Evolutionary conservation across 2,329 filamentous ascomycete species (phyloP).

Genomic region (Sporothrix brasiliensis): DNA sequence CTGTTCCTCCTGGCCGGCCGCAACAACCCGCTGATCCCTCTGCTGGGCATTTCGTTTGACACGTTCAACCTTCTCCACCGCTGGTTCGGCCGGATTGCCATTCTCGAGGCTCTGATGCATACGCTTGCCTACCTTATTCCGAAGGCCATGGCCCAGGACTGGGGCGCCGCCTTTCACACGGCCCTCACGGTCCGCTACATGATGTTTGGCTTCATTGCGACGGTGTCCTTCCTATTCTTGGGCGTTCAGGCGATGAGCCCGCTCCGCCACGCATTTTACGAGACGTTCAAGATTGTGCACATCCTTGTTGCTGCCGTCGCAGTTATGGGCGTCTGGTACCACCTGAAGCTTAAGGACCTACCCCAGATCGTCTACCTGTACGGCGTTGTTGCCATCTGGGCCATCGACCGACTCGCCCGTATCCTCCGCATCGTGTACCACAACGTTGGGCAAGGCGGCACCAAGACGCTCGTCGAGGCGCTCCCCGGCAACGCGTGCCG

Average conservation of each 20-base stretch:
- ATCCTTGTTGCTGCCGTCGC: constrained; percentile 64
- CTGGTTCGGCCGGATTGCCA: constrained; percentile 77
- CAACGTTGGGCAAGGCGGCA: constrained; percentile 69
- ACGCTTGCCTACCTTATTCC: constrained; percentile 61
- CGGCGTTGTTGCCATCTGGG: constrained; percentile 68
- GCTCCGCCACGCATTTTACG: constrained; percentile 76
- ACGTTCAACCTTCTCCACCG: constrained; percentile 81
- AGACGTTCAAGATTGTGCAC: constrained; percentile 74
- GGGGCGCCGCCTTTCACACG: constrained; percentile 48
- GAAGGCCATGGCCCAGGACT: constrained; percentile 50
- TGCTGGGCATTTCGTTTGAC: constrained; percentile 76
- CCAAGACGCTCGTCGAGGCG: constrained; percentile 70
- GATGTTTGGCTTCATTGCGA: constrained; percentile 65
- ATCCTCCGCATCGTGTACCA: constrained; percentile 63
- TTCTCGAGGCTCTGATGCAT: constrained; percentile 69
- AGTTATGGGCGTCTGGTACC: constrained; percentile 68
- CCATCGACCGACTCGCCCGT: constrained; percentile 63
- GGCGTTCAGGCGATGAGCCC: constrained; percentile 70
- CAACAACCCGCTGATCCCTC: constrained; percentile 75
- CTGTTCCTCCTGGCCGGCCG: constrained; percentile 73
- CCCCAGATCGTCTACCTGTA: constrained; percentile 63
- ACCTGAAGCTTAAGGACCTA: constrained; percentile 58
- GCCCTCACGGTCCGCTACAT: constrained; percentile 52
- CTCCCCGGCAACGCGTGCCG: constrained; percentile 75
- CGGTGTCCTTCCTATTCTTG: constrained; percentile 63